These are phyloP conservation scores for Penicillium subrubescens DNA, from an alignment of 495 filamentous ascomycete species.

Conservation along the genomic window DNA sequence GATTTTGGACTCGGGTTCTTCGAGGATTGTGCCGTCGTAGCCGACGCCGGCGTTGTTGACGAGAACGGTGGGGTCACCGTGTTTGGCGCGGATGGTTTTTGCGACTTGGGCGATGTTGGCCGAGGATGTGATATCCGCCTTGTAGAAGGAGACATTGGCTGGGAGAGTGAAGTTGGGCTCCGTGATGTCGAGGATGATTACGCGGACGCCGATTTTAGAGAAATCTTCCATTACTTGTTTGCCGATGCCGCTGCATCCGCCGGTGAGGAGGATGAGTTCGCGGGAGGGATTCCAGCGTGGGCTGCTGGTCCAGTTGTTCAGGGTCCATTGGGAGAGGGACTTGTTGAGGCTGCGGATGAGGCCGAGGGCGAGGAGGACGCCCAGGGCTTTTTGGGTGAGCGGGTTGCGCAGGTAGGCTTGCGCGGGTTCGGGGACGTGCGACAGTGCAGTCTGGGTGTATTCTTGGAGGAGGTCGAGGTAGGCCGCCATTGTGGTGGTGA, in stretches of 20 bases:
- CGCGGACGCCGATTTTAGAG: conserved; percentile 46
- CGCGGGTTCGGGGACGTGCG: conserved; percentile 30
- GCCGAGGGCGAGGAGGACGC: conserved; percentile 35
- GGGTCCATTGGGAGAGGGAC: conserved; percentile 39
- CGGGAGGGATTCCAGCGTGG: conserved; percentile 44
- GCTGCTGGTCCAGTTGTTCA: conserved; percentile 53
- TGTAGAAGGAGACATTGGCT: conserved; percentile 47
- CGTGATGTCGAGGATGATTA: conserved; percentile 54
- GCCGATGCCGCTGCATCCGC: conserved; percentile 61
- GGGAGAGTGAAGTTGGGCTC: conserved; percentile 38
- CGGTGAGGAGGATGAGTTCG: conserved; percentile 61
- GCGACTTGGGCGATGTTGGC: conserved; percentile 46
- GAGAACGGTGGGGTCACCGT: conserved; percentile 56
- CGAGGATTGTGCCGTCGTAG: conserved; percentile 48
- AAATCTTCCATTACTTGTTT: conserved; percentile 51
- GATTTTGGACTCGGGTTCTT: conserved; percentile 47
- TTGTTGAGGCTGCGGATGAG: conserved; percentile 45
- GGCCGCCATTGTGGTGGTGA: conserved; percentile 24
- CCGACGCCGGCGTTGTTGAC: conserved; percentile 65
- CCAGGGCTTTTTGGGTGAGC: conserved; percentile 33
- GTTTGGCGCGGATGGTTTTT: conserved; percentile 45
- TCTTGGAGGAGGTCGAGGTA: conserved; percentile 29
- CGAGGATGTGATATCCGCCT: conserved; percentile 56
- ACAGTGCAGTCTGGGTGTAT: conserved; percentile 33
- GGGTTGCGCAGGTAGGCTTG: conserved; percentile 33